Base-by-base conservation (phyloP, 2,329 filamentous ascomycete species). In the Aspergillus sclerotialis region DNA sequence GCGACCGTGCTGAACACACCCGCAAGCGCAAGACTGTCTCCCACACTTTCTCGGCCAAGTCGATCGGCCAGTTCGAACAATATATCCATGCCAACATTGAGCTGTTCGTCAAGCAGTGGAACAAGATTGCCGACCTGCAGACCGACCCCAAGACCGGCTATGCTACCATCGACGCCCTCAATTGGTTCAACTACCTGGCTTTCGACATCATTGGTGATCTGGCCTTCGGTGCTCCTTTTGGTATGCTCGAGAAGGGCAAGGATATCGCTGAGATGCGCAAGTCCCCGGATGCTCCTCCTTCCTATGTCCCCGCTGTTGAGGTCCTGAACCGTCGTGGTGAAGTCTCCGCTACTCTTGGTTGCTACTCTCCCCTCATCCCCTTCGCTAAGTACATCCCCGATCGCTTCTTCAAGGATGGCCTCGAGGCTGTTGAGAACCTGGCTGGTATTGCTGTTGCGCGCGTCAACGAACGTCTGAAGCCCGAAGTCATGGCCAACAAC, bases 21-120 rank as follows among this genome's bases (percentile, higher is more conserved):
- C 79, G 88, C 43, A 95, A 94, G 73, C 78, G 88, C 51, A 94
- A 94, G 73, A 81, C 85, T 2, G 77, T 94, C 30, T 80, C 84
- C 1, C 86, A 94, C 60, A 92, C 85, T 19, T 94, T 94, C 64
- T 84, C 80, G 10, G 73, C 81, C 40, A 93, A 90, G 64, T 84
- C 78, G 7, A 74, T 94, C 35, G 72, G 73, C 39, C 80, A 94
- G 56, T 93, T 94, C 55, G 88, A 94, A 66, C 84, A 87, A 33
- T 94, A 90, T 61, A 90, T 94, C 47, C 81, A 85, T 54, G 67
- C 72, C 45, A 94, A 93, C 58, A 72, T 94, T 3, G 77, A 82
- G 38, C 65, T 79, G 10, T 84, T 94, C 38, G 77, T 84, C 15
- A 67, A 68, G 39, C 78, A 87, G 56, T 86, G 87, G 74, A 83